Evolutionary conservation across 2,329 filamentous ascomycete genomes (phyloP).

Genomic region (Ophiostoma perfectum): DNA sequence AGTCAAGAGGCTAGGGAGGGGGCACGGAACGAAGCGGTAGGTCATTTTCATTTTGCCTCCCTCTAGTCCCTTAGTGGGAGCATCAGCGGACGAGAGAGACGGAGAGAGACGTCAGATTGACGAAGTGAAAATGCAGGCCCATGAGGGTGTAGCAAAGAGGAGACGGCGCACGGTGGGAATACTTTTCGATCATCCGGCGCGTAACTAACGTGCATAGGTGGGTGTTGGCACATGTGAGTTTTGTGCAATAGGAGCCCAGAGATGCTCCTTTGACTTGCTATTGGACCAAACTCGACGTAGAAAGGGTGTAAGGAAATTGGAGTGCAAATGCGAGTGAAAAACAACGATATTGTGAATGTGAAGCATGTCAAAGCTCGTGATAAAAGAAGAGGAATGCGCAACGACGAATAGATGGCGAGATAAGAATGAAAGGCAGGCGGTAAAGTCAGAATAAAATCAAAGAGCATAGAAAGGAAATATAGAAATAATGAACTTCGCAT

Average conservation of each 20-base stretch:
- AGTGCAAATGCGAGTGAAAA: too few relatives aligned
- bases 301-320: conserved; percentile 2
- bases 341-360: too few relatives aligned
- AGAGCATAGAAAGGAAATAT: too few relatives aligned
- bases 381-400: background rate
- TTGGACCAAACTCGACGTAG: conserved; percentile 34
- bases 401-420: background rate
- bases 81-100: background rate
- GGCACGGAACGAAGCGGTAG: conserved; percentile 23
- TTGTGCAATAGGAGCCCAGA: conserved; percentile 46
- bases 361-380: too few relatives aligned
- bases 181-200: conserved; percentile 19
- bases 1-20: conserved; percentile 2
- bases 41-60: conserved; percentile 13
- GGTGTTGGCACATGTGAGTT: conserved; percentile 33
- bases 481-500: too few relatives aligned
- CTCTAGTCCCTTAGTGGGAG: conserved; percentile 8
- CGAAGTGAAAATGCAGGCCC: background rate
- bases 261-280: conserved; percentile 34
- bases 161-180: background rate
- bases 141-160: background rate
- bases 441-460: background rate
- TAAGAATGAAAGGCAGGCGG: background rate
- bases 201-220: conserved; percentile 42
- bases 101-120: background rate